These are phyloP conservation scores for Camelina laxa DNA, from an alignment of 345 rosid genomes.

Conservation along the genomic window DNA sequence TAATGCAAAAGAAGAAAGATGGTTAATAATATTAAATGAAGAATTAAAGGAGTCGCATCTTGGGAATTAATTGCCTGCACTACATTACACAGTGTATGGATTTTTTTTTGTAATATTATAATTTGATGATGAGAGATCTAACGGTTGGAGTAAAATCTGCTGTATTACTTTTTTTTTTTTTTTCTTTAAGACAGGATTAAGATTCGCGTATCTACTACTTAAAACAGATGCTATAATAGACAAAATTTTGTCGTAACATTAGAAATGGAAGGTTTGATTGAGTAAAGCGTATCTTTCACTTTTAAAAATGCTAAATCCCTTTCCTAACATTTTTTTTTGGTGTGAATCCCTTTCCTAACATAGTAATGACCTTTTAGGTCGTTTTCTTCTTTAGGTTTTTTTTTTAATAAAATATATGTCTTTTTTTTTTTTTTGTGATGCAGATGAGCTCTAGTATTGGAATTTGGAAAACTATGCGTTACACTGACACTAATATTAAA, in stretches of 20 bases:
- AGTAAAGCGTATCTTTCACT: not conserved
- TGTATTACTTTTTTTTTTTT: not conserved
- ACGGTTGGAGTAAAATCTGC: not conserved
- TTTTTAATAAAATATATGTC: too few relatives aligned
- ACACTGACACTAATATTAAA: too few relatives aligned
- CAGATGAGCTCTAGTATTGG: too few relatives aligned
- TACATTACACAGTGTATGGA: not conserved
- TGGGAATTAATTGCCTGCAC: not conserved
- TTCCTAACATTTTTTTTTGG: too few relatives aligned
- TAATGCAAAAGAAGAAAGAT: too few relatives aligned
- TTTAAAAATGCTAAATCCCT: not conserved
- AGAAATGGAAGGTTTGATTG: slow-evolving; percentile 1
- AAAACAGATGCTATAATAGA: too few relatives aligned
- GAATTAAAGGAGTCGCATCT: not conserved
- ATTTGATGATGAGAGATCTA: not conserved
- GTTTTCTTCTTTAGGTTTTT: too few relatives aligned
- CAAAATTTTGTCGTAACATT: not conserved
- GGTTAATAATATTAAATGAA: too few relatives aligned
- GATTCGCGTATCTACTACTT: too few relatives aligned
- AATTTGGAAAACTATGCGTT: too few relatives aligned
- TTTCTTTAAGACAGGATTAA: too few relatives aligned
- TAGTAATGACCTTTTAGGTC: not conserved
- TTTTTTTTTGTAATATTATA: not conserved
- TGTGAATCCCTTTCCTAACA: not conserved
- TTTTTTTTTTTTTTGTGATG: too few relatives aligned